phyloP scores from a whole-genome alignment of 2,329 filamentous ascomycete species.

The Alternaria arborescens region DNA sequence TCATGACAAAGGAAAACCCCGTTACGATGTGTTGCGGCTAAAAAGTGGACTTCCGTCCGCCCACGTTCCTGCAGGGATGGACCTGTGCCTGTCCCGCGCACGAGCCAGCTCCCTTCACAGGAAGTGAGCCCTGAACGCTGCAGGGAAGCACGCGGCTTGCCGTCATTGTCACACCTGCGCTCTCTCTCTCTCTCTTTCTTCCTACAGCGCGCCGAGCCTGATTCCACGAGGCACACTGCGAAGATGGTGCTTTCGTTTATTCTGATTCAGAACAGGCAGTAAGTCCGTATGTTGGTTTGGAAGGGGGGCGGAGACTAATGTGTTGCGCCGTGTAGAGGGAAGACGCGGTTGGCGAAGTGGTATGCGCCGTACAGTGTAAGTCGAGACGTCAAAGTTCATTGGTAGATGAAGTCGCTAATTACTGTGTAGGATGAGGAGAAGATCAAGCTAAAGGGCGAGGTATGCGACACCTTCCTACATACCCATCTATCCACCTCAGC shows the following conservation, averaged over 20 bases:
- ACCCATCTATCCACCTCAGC: slow-evolving; percentile 4
- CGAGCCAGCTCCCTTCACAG: slow-evolving; percentile 8
- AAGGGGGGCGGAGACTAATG: background rate
- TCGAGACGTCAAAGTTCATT: slow-evolving; percentile 10
- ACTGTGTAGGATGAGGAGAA: slow-evolving; percentile 84
- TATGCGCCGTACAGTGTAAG: slow-evolving; percentile 90
- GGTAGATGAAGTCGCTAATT: slow-evolving; percentile 25
- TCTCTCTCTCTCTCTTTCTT: background rate
- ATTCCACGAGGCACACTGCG: slow-evolving; percentile 12
- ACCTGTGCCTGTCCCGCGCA: slow-evolving; percentile 5
- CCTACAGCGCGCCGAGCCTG: slow-evolving; percentile 19
- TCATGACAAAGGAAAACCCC: background rate
- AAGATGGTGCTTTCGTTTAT: slow-evolving; percentile 81
- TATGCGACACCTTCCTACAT: slow-evolving; percentile 52
- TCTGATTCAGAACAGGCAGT: slow-evolving; percentile 90
- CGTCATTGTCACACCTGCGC: slow-evolving; percentile 2
- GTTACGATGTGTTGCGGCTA: slow-evolving; percentile 13
- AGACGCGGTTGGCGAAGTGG: slow-evolving; percentile 98
- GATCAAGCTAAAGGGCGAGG: slow-evolving; percentile 98
- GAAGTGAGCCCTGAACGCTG: slow-evolving; percentile 2
- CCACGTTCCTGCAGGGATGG: slow-evolving; percentile 15
- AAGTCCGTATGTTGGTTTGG: slow-evolving; percentile 16
- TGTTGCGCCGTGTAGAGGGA: slow-evolving; percentile 71
- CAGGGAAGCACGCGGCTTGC: background rate
- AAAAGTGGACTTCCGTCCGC: slow-evolving; percentile 21